A percentile compares a stretch with the other conserved stretches of the same genome.
Conservation (phyloP, 2,329 filamentous ascomycete genomes). For the Neopestalotiopsis rosae region DNA sequence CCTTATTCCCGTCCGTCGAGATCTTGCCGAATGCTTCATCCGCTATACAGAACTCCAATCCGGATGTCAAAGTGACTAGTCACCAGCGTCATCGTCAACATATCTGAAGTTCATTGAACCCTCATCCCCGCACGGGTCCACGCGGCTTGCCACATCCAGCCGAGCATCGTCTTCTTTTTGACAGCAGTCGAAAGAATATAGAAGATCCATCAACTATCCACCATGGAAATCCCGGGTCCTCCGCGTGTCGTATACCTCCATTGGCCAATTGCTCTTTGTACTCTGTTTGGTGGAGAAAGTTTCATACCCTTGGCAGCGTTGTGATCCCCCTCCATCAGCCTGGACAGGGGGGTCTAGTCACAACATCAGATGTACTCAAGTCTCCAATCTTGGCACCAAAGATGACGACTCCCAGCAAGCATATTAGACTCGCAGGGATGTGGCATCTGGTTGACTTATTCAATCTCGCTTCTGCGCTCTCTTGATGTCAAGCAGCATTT, state of each 20-base stretch:
- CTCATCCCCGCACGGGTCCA: neutral
- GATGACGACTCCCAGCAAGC: constrained; percentile 10
- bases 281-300: constrained; percentile 18
- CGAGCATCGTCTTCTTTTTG: neutral
- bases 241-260: neutral
- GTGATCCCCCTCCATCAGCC: constrained; percentile 10
- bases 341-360: neutral
- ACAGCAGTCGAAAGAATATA: constrained; percentile 2
- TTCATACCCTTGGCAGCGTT: constrained; percentile 9
- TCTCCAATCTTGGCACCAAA: constrained; percentile 12
- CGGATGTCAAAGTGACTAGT: neutral
- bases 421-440: constrained; percentile 10
- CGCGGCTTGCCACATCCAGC: neutral
- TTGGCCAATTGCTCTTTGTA: constrained; percentile 2
- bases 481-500: neutral
- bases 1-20: neutral
- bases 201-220: neutral
- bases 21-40: neutral
- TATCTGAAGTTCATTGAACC: neutral
- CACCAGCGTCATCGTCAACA: neutral
- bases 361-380: neutral
- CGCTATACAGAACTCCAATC: neutral
- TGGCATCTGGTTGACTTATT: neutral
- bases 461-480: constrained; percentile 9
- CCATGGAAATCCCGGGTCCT: neutral